These are phyloP conservation scores for Cytidiella melzeri DNA, from an alignment of 768 basidiomycete species.

Conservation along the genomic window DNA sequence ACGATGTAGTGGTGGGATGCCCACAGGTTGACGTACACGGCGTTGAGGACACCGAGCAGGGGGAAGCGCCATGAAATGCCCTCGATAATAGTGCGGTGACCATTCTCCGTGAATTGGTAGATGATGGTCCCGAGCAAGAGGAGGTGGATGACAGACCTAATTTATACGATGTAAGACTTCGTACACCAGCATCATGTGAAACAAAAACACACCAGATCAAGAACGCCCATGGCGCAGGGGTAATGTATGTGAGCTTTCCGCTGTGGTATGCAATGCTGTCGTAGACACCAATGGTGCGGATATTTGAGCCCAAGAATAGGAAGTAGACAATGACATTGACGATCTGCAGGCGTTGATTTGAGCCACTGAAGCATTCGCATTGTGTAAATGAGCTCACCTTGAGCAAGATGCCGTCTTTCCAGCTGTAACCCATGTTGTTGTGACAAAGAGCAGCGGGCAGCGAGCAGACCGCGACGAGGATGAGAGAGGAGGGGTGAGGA, in stretches of 20 bases:
- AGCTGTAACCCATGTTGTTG: slow-evolving; percentile 31
- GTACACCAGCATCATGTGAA: slow-evolving; percentile 12
- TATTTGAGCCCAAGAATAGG: slow-evolving; percentile 83
- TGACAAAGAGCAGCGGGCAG: slow-evolving; percentile 1
- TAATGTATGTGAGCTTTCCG: slow-evolving; percentile 86
- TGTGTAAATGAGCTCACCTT: slow-evolving; percentile 43
- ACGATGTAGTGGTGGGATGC: slow-evolving; percentile 64
- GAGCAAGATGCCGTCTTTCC: slow-evolving; percentile 78
- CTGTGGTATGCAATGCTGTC: slow-evolving; percentile 66
- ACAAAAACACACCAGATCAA: slow-evolving; percentile 63
- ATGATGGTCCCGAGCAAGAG: slow-evolving; percentile 87
- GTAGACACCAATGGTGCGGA: slow-evolving; percentile 78
- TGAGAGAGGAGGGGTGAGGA: too few species aligned
- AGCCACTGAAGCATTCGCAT: not conserved
- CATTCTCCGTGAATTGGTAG: slow-evolving; percentile 79
- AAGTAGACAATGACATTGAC: slow-evolving; percentile 80
- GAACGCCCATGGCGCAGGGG: slow-evolving; percentile 92
- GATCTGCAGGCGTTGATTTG: slow-evolving; percentile 36
- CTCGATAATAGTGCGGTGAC: slow-evolving; percentile 77
- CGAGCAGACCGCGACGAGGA: too few species aligned
- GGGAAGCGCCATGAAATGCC: slow-evolving; percentile 91
- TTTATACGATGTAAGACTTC: slow-evolving; percentile 8
- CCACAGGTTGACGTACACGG: slow-evolving; percentile 88
- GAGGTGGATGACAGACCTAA: slow-evolving; percentile 81
- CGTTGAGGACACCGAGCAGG: slow-evolving; percentile 79